phyloP scores from a whole-genome alignment of 2,329 filamentous ascomycete genomes.

The Zopfia rhizophila region DNA sequence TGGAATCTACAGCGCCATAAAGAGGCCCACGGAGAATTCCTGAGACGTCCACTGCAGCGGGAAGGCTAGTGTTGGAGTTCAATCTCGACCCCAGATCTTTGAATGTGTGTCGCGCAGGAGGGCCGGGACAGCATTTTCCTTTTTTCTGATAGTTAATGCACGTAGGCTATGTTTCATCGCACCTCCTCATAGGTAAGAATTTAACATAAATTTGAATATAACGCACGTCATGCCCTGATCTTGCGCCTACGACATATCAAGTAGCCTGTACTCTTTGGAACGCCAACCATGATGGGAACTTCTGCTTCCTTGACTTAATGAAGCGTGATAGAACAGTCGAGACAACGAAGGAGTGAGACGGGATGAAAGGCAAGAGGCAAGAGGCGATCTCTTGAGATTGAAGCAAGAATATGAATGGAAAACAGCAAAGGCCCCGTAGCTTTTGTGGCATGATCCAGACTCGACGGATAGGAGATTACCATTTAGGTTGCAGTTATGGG shows the following conservation, averaged over 20 bases:
- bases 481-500: conserved; percentile 3
- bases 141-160: conserved; percentile 49
- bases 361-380: background rate
- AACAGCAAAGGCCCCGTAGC: background rate
- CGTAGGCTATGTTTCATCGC: conserved; percentile 47
- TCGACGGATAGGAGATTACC: conserved; percentile 6
- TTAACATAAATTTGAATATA: conserved; percentile 17
- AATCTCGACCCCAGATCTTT: conserved; percentile 38
- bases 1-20: background rate
- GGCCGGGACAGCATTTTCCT: conserved; percentile 45
- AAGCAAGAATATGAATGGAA: conserved; percentile 12
- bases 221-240: conserved; percentile 34
- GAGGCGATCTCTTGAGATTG: background rate
- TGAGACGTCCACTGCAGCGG: conserved; percentile 2
- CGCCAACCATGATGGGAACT: conserved; percentile 40
- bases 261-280: conserved; percentile 48
- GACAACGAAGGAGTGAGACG: background rate
- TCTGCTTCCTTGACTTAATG: background rate
- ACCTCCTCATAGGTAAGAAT: conserved; percentile 25
- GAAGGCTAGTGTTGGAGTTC: conserved; percentile 9
- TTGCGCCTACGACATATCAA: conserved; percentile 45
- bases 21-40: background rate
- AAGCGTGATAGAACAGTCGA: background rate
- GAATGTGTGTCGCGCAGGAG: conserved; percentile 46
- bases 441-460: conserved; percentile 12